Evolutionary conservation across 192 early-diverging fungal genomes (phyloP), one percentile per base, ranked within the genome.

Genomic region (Spizellomyces sp.): DNA sequence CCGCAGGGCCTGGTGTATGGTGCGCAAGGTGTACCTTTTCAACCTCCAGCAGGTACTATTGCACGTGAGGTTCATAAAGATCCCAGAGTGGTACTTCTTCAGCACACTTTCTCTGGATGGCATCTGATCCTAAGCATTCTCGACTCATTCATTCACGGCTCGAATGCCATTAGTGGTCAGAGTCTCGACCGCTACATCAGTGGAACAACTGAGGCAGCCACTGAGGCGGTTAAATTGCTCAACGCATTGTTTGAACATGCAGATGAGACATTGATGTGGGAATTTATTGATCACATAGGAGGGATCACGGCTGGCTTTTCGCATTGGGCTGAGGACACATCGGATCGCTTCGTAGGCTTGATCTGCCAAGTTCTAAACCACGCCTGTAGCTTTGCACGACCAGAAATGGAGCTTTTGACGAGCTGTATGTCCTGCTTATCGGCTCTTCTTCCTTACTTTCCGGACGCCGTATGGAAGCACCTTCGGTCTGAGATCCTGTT

Each of bases 61-160:
- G 77, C 67, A 5, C 65, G 62, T 36, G 43, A 57, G 15, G 44
- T 82, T 45, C 43, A 59, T 21, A 50, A 47, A 44, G 69, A 78
- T 22, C 72, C 71, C 43, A 48, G 64, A 14, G 54, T 80, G 44
- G 14, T 69, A 8, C 61, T 73, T 4, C 50, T 73, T 27, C 41
- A 66, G 6, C 9, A 58, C 9, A 64, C 73, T 48, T 84, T 82
- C 56, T 82, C 80, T 7, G 80, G 75, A 6, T 84, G 81, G 73
- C 78, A 82, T 47, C 59, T 84, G 14, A 67, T 82, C 45, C 48
- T 77, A 36, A 48, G 70, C 22, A 19, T 80, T 6, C n/a, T 84
- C 48, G 83, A 81, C 47, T 69, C 71, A 6, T 84, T 80, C 67
- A 45, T 84, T 15, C 71, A 79, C 27, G 73, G 58, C 6, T 21